Conservation (phyloP, 1,139 yeast genomes). For the Lodderomyces margitis region DNA sequence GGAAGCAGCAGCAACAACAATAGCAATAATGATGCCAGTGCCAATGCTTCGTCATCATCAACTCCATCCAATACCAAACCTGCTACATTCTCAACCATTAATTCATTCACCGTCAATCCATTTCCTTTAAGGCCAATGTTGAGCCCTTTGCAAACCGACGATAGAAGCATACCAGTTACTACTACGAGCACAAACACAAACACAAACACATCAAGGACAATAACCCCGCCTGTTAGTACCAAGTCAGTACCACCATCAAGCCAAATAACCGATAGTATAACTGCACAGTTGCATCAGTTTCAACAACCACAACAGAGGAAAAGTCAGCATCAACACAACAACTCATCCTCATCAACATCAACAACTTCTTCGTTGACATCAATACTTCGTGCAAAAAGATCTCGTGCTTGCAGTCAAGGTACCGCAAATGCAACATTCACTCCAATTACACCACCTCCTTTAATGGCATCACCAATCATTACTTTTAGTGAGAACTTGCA, state of each 20-base stretch:
- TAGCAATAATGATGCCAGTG: neutral
- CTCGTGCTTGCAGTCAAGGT: constrained; percentile 16
- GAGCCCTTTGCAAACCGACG: constrained; percentile 11
- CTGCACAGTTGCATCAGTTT: constrained; percentile 11
- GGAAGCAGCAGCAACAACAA: constrained; percentile 5
- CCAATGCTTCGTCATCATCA: neutral
- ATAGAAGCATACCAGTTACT: constrained; percentile 1
- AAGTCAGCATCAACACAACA: constrained; percentile 9
- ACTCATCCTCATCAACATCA: constrained; percentile 14
- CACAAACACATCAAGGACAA: constrained; percentile 8
- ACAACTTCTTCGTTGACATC: constrained; percentile 13
- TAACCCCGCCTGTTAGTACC: constrained; percentile 10
- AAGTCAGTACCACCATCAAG: constrained; percentile 4
- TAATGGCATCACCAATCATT: constrained; percentile 39
- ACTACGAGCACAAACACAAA: neutral
- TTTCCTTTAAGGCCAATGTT: constrained; percentile 11
- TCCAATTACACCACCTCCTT: constrained; percentile 27
- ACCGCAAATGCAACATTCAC: constrained; percentile 12
- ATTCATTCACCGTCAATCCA: constrained; percentile 7
- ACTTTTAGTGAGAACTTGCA: constrained; percentile 40
- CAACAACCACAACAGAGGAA: constrained; percentile 13
- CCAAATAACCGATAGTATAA: neutral
- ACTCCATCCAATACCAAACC: constrained; percentile 17
- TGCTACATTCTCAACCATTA: constrained; percentile 2
- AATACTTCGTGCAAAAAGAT: constrained; percentile 11